Evolutionary conservation across 2,329 filamentous ascomycete genomes (phyloP), one percentile per base, ranked within the genome.

Genomic region (Pyrenochaeta sp.): DNA sequence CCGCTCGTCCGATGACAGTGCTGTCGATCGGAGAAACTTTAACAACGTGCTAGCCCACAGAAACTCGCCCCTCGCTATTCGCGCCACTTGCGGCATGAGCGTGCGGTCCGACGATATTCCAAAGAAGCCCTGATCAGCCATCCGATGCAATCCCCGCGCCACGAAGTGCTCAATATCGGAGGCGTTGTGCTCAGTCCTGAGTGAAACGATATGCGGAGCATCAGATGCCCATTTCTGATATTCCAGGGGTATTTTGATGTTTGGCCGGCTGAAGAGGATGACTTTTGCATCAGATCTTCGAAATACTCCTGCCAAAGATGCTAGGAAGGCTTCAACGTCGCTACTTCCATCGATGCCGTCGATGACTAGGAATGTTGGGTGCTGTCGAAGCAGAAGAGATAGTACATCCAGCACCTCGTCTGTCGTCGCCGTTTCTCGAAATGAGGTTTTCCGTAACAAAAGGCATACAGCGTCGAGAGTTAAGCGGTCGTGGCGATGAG

Each of bases 111-210:
- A 67, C 2, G 50, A 66, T 36, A 71, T 70, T 0, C 68, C 71
- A 48, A 73, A 74, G 52, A 62, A 74, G 5, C 72, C 72, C 56
- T 72, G 66, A 32, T 72, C 65, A 12, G 68, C 69, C 56, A 75
- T 62, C 8, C 56, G 59, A 25, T 62, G 61, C n/a, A 75, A 51
- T 10, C 65, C 63, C 36, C 61, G 58, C 7, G 46, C 52, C 4
- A 74, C 19, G 39, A 61, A 70, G 7, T 40, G 22, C 13, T 65
- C 59, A 10, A 73, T 68, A 24, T 70, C 65, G 13, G 51, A 39
- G 13, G 43, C 36, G 40, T 70, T 75, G 36, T 66, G 55, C 9
- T 60, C 30, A 5, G 56, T 55, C 10, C 50, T 53, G n/a, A 75
- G 56, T 2, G 50, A 19, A 15, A 75, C 9, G 15, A 72, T 63